phyloP scores from a whole-genome alignment of 1,284 basidiomycete species.

The Ganoderma leucocontextum region DNA sequence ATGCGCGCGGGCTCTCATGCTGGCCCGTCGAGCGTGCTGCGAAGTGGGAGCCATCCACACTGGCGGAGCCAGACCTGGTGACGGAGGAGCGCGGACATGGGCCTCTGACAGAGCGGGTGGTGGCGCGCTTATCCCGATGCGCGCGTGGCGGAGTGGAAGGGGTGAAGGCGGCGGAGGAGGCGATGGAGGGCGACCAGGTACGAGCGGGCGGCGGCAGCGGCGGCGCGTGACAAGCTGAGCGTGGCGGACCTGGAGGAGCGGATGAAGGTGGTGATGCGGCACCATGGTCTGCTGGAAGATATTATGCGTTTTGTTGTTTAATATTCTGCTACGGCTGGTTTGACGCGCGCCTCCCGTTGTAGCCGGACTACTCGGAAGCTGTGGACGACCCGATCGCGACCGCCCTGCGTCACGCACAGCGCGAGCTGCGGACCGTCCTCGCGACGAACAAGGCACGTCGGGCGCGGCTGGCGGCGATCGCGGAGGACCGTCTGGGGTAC shows the following conservation, averaged over 20 bases:
- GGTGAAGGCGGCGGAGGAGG: slow-evolving; percentile 77
- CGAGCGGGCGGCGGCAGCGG: no score
- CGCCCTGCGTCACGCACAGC: slow-evolving; percentile 88
- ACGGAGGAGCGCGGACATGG: slow-evolving; percentile 81
- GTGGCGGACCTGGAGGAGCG: no score
- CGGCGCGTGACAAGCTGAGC: no score
- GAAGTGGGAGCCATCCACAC: slow-evolving; percentile 78
- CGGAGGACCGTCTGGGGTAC: slow-evolving; percentile 89
- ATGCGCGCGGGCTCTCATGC: slow-evolving; percentile 43
- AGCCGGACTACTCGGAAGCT: slow-evolving; percentile 82
- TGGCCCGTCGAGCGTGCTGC: slow-evolving; percentile 50
- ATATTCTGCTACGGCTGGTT: no score
- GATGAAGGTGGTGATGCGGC: no score
- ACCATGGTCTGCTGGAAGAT: no score
- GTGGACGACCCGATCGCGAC: slow-evolving; percentile 95
- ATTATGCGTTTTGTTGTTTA: slow-evolving; percentile 41
- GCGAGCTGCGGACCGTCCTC: slow-evolving; percentile 78
- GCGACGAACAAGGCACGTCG: slow-evolving; percentile 87
- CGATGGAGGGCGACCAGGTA: no score
- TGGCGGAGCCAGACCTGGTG: slow-evolving; percentile 68
- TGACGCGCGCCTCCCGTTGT: slow-evolving; percentile 4
- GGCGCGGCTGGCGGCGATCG: slow-evolving; percentile 75
- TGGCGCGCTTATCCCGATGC: slow-evolving; percentile 78
- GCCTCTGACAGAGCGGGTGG: slow-evolving; percentile 81
- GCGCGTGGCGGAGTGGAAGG: slow-evolving; percentile 70